Evolutionary conservation across 305 asterid genomes (phyloP), one percentile per base, ranked within the genome.

Genomic region (Nicotiana rustica): DNA sequence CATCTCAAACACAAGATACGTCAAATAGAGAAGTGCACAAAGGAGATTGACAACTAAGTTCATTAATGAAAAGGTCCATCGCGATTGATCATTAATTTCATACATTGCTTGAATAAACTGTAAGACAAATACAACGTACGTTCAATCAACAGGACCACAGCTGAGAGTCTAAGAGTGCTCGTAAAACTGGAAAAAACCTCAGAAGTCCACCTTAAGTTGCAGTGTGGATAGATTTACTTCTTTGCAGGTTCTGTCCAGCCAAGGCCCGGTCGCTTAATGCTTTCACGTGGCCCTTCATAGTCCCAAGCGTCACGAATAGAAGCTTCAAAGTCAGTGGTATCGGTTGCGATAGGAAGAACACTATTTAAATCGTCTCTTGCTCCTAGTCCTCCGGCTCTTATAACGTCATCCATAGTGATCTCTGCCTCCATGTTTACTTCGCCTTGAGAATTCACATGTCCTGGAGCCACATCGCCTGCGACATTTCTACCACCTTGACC

Each of bases 321-420:
- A 67, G 89, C 92, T 89, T 92, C 95, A 67, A 92, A 84, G 85
- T 90, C 95, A 6, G 95, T 90, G 85, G 71, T 89, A 81, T 90
- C 97, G 57, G 89, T 69, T 29, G 94, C 98, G 80, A 85, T 88
- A 6, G 99, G 96, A 84, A 93, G 87, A 52, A 88, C 64, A 85
- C 87, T 86, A 78, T 86, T 83, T 44, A 91, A 85, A 81, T 89
- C 91, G 61, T 93, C 96, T 71, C 92, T 89, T 81, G 92, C 94
- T 83, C 97, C 95, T 78, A 92, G 86, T 13, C 98, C 97, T 70
- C 97, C 97, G 8, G 97, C 94, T 65, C 83, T 85, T 66, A 92
- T 80, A 75, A 91, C 88, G 13, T 94, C 97, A 36, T 92, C 93
- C 9, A 91, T 86, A 66, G 87, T 86, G 47, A 92, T 81, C 36